Evolutionary conservation across 495 filamentous ascomycete genomes (phyloP), one percentile per base, ranked within the genome.

Genomic region (Aspergillus biplanus): DNA sequence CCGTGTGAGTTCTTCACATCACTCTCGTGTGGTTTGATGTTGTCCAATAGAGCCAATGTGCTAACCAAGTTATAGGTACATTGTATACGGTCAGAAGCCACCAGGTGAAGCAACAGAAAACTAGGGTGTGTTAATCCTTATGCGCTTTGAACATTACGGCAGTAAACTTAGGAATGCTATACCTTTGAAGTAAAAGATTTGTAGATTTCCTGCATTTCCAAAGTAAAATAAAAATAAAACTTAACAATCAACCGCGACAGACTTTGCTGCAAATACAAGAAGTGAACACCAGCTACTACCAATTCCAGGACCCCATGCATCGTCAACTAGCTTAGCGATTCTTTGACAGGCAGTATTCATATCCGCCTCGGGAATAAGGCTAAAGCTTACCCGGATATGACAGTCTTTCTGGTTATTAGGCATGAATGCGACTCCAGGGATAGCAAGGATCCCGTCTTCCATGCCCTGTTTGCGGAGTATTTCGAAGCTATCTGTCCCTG

Each of bases 31-130:
- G 1, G n/a, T 2, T 42, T 44, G 12, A 7, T n/a, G 35, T 4
- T 12, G 1, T 56, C 16, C 11, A 39, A 12, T 6, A 12, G 35
- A 11, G 6, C 6, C 16, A 13, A 4, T 3, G 9, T 27, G 37
- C 37, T 42, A 31, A 27, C 21, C 6, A 15, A 5, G 34, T 4
- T n/a, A 5, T 52, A 60, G 58, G 21, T 60, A 60, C 33, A 34
- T 60, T 31, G 58, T 60, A 15, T 60, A 60, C 33, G 58, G 58
- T 0, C 58, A 60, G 58, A 60, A 60, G 46, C 58, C 58, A 9
- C 42, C 48, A n/a, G n/a, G n/a, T n/a, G n/a, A n/a, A n/a, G n/a
- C n/a, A n/a, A n/a, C n/a, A n/a, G n/a, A n/a, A n/a, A n/a, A n/a
- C n/a, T n/a, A n/a, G n/a, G n/a, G n/a, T n/a, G n/a, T n/a, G n/a